phyloP scores from a whole-genome alignment of 2,329 filamentous ascomycete species.

The Acrocalymma vagum region DNA sequence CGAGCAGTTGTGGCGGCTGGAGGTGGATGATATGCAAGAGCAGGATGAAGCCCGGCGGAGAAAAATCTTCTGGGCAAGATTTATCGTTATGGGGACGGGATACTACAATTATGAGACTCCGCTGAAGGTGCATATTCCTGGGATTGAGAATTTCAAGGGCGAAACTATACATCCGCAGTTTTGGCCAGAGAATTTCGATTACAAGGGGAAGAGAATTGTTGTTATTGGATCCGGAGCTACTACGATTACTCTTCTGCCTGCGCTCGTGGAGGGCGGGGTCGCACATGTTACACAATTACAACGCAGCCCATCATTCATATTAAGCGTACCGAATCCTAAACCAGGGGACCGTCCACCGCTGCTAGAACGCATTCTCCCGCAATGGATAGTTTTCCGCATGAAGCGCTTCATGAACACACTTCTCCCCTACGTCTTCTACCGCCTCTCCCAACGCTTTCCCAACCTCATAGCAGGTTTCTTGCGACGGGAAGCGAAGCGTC shows the following conservation, averaged over 20 bases:
- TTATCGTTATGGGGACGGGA: constrained; percentile 68
- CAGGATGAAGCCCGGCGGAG: constrained; percentile 42
- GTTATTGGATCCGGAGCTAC: constrained; percentile 83
- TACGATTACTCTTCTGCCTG: constrained; percentile 78
- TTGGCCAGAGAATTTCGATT: constrained; percentile 76
- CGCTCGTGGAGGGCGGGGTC: constrained; percentile 69
- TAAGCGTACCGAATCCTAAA: constrained; percentile 60
- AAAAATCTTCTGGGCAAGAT: constrained; percentile 53
- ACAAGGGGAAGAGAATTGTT: constrained; percentile 71
- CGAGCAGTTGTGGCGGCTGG: constrained; percentile 57
- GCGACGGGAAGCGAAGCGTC: constrained; percentile 52
- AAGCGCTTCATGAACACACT: constrained; percentile 63
- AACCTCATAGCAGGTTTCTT: constrained; percentile 58
- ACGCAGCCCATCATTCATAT: constrained; percentile 72
- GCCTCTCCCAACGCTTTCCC: constrained; percentile 65
- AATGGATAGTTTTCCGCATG: constrained; percentile 55
- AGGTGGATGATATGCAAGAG: constrained; percentile 32
- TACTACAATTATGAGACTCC: constrained; percentile 79
- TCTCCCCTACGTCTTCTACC: constrained; percentile 56
- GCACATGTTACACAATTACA: constrained; percentile 80
- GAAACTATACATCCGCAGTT: constrained; percentile 75
- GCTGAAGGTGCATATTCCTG: constrained; percentile 69
- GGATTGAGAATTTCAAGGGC: constrained; percentile 72
- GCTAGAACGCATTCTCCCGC: constrained; percentile 54
- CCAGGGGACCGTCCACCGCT: constrained; percentile 44